Conservation (phyloP, 2,329 filamentous ascomycete genomes). For the Hypoxylon rubiginosum region DNA sequence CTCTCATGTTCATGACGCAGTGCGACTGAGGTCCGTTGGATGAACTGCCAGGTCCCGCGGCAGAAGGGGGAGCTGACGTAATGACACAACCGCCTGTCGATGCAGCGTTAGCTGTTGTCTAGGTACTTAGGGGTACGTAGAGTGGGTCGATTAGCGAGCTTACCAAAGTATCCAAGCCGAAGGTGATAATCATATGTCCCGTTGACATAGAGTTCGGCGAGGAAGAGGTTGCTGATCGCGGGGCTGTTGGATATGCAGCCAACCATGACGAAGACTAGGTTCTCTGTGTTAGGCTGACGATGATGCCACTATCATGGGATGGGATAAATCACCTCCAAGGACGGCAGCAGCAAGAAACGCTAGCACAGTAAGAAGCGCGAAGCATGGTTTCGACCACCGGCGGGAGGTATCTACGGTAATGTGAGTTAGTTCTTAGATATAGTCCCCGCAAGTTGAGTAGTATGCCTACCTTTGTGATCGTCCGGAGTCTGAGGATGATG, state of each 20-base stretch:
- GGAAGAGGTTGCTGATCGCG: background rate
- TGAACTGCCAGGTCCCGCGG: background rate
- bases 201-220: background rate
- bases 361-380: background rate
- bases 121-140: background rate
- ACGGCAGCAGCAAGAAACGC: background rate
- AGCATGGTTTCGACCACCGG: background rate
- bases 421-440: background rate
- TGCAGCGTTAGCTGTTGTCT: background rate
- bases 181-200: background rate
- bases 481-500: background rate
- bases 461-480: background rate
- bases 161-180: background rate
- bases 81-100: background rate
- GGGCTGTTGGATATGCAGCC: conserved; percentile 1
- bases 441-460: background rate
- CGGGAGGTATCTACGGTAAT: background rate
- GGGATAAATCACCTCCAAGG: background rate
- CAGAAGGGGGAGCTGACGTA: background rate
- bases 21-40: background rate
- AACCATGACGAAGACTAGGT: background rate
- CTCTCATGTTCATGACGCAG: background rate
- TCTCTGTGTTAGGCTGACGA: background rate
- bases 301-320: background rate
- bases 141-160: background rate